Conservation (phyloP, 495 filamentous ascomycete species). For the Lasiosphaeriaceae sp. region DNA sequence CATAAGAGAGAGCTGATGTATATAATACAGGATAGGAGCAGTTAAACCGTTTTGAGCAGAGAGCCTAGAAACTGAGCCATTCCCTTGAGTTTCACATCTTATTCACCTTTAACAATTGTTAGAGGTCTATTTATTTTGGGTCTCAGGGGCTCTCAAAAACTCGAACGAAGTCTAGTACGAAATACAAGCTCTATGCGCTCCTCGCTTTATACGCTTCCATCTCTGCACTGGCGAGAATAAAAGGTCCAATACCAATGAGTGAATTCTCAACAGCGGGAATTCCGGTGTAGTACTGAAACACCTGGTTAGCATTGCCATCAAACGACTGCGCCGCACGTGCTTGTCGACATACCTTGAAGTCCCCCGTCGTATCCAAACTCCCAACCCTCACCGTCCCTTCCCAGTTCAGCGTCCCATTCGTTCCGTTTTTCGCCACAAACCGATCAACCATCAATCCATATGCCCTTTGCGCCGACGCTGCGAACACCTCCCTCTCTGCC, state of each 20-base stretch:
- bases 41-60: too few relatives aligned
- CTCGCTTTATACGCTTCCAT: slow-evolving; percentile 1
- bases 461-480: slow-evolving; percentile 29
- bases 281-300: slow-evolving; percentile 13
- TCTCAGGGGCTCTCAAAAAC: too few relatives aligned
- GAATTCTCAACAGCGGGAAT: slow-evolving; percentile 8
- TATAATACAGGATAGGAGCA: too few relatives aligned
- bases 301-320: too few relatives aligned
- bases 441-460: slow-evolving; percentile 29
- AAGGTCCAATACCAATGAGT: slow-evolving; percentile 4
- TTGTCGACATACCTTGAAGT: slow-evolving; percentile 39
- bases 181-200: too few relatives aligned
- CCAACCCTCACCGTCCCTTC: slow-evolving; percentile 55
- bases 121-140: too few relatives aligned
- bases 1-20: too few relatives aligned
- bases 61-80: too few relatives aligned
- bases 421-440: slow-evolving; percentile 27
- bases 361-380: slow-evolving; percentile 48
- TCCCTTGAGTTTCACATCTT: too few relatives aligned
- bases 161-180: too few relatives aligned
- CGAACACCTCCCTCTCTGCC: slow-evolving; percentile 18
- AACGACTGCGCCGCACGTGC: neutral
- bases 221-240: slow-evolving; percentile 9
- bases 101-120: too few relatives aligned
- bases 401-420: slow-evolving; percentile 45